Base-by-base conservation (phyloP, 306 rosid species). In the barrel medic (Medicago truncatula) region DNA sequence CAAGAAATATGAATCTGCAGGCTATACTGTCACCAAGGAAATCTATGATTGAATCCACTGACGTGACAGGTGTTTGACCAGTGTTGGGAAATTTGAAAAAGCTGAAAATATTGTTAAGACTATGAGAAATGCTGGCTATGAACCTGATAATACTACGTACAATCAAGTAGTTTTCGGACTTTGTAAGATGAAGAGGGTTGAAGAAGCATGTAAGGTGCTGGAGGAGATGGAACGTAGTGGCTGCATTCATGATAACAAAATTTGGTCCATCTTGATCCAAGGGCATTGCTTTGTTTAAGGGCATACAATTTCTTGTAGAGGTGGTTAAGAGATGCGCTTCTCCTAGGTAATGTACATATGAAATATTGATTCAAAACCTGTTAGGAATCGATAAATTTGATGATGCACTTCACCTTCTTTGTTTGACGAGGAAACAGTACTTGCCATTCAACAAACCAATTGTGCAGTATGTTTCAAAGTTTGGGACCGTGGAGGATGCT, bases 261-360 rank as follows among this genome's bases (percentile, higher is more conserved):
- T 97, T 41, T 90, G 97, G 99, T 89, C 97, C 61, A 84, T 92
- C 84, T 88, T 95, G 86, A 95, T 95, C 74, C 92, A 89, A 75
- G 99, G 99, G 71, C 88, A 87, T 82, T 92, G 97, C 61, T 84
- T 74, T 88, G 89, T 83, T 90, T 89, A 15, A 66, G 84, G 43
- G 97, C 96, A 0, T 84, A 88, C 70, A 50, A 74, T 83, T 95
- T 78, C 86, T 87, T 16, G 34, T 75, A n/a, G 91, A 90, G 86
- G 79, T 90, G 89, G 78, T 85, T 77, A 74, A 81, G 4, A 79
- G 56, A 21, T 79, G 44, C 53, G 53, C 89, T 76, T 85, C 83
- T 68, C 97, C 97, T 8, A 85, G 93, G 93, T 97, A 90, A 79
- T 89, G 88, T 23, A 90, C 97, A 2, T 89, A 82, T 74, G 86